Percentiles rank a stretch among this genome's conserved stretches.
Conservation (phyloP, 1,284 basidiomycete genomes). For the Ceratobasidium sp. region DNA sequence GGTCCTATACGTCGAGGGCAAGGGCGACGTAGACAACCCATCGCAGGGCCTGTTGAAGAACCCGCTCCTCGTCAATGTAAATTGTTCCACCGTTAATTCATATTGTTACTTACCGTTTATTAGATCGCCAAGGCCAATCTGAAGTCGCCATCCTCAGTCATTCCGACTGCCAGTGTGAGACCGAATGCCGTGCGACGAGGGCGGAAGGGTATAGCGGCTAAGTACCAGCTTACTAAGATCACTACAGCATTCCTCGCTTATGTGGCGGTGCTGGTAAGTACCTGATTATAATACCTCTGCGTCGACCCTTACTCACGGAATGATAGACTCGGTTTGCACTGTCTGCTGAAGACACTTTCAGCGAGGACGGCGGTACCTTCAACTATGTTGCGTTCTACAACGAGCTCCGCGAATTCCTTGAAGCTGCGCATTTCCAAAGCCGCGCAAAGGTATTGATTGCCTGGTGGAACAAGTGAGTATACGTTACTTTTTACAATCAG, state of each 20-base stretch:
- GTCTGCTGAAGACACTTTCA: neutral
- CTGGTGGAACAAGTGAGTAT: too few relatives aligned
- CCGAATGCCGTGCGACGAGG: neutral
- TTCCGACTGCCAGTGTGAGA: neutral
- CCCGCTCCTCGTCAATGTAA: slow-evolving; percentile 1
- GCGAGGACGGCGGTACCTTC: neutral
- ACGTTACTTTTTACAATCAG: too few relatives aligned
- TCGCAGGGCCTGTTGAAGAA: slow-evolving; percentile 4
- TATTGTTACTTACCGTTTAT: neutral
- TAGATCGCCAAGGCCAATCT: slow-evolving; percentile 7
- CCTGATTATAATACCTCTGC: too few relatives aligned
- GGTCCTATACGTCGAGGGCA: neutral
- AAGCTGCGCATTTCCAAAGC: too few relatives aligned
- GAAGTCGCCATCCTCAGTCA: neutral
- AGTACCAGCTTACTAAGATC: slow-evolving; percentile 10
- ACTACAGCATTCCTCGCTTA: slow-evolving; percentile 19
- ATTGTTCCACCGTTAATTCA: neutral
- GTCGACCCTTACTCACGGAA: too few relatives aligned
- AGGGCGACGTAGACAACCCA: neutral
- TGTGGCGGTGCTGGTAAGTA: slow-evolving; percentile 22
- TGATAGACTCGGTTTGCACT: neutral
- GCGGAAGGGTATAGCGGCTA: slow-evolving; percentile 4
- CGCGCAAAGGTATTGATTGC: too few relatives aligned
- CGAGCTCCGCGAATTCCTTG: neutral
- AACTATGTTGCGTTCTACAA: slow-evolving; percentile 3